Conservation (phyloP, 768 basidiomycete species). For the Auricularia sp. region DNA sequence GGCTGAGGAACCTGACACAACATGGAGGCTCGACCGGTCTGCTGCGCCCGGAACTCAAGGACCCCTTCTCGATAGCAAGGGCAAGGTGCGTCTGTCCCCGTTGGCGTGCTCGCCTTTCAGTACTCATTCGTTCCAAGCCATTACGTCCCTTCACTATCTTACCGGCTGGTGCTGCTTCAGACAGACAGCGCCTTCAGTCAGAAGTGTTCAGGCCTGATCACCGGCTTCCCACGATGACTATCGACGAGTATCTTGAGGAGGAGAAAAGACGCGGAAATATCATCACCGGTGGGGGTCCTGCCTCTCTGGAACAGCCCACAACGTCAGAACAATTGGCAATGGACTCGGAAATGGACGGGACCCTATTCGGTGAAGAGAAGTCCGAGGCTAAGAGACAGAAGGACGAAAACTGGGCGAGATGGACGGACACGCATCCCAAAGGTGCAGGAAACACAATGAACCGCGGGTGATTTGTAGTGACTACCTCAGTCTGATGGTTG, state of each 20-base stretch:
- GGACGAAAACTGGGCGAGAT: slow-evolving; percentile 88
- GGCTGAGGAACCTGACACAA: slow-evolving; percentile 34
- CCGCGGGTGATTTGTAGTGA: slow-evolving; percentile 46
- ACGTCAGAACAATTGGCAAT: slow-evolving; percentile 67
- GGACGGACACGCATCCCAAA: slow-evolving; percentile 72
- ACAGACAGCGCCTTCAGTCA: slow-evolving; percentile 62
- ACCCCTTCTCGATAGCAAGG: slow-evolving; percentile 60
- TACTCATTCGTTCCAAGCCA: slow-evolving; percentile 40
- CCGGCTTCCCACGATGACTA: slow-evolving; percentile 86
- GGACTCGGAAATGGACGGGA: slow-evolving; percentile 81
- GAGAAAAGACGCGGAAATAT: slow-evolving; percentile 80
- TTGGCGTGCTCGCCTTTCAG: background rate
- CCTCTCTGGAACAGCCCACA: slow-evolving; percentile 56
- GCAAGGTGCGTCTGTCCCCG: slow-evolving; percentile 47
- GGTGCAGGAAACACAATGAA: slow-evolving; percentile 99
- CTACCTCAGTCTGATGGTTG: background rate
- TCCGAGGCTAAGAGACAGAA: slow-evolving; percentile 69
- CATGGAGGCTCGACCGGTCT: slow-evolving; percentile 61
- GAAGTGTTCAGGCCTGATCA: slow-evolving; percentile 81
- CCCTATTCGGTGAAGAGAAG: slow-evolving; percentile 52
- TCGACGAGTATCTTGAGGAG: slow-evolving; percentile 88
- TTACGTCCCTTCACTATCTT: slow-evolving; percentile 89
- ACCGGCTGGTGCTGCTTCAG: slow-evolving; percentile 48
- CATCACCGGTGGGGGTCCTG: slow-evolving; percentile 72
- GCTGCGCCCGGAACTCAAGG: slow-evolving; percentile 39